phyloP scores from a whole-genome alignment of 176 grass and related monocot genomes.

The Triticum aestivum region IWGSC_CS_RefSeq_v2.1 NC_057807.1:227827992-227828491 shows the following conservation, averaged over 20 bases:
- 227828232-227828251: not conserved
- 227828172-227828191: no score
- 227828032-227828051: no score
- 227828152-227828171: no score
- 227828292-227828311: not conserved
- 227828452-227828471: not conserved
- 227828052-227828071: no score
- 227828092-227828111: no score
- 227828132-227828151: no score
- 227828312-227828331: constrained; percentile 3
- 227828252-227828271: not conserved
- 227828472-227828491: constrained; percentile 56
- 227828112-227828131: no score
- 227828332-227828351: not conserved
- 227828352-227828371: not conserved
- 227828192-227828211: no score
- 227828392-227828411: not conserved
- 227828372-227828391: not conserved
- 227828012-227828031: no score
- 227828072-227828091: no score
- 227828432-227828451: not conserved
- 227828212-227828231: not conserved
- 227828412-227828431: not conserved
- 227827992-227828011: no score
- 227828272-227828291: not conserved